phyloP scores from a whole-genome alignment of 352 stramenopile species.

The Phytopythium sindhum region DNA sequence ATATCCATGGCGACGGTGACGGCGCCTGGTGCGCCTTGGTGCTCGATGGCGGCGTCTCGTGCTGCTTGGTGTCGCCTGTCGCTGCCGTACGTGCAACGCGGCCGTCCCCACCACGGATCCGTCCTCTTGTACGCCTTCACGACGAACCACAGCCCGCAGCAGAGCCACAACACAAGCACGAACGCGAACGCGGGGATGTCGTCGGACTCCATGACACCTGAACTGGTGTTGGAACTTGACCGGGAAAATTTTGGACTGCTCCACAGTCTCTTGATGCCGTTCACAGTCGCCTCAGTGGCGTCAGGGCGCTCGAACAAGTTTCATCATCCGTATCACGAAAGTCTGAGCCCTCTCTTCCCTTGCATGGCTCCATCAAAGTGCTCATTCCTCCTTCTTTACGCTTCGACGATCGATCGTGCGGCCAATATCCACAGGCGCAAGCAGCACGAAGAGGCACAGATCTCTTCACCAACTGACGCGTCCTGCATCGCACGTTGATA shows the following conservation, averaged over 20 bases:
- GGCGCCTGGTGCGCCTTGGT: background rate
- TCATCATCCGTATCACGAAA: too few relatives aligned
- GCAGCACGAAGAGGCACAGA: too few relatives aligned
- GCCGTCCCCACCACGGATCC: slow-evolving; percentile 3
- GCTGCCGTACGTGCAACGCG: background rate
- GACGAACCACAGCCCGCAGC: slow-evolving; percentile 4
- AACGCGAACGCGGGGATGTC: background rate
- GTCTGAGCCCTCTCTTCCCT: too few relatives aligned
- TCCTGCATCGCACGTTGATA: background rate
- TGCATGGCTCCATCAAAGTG: too few relatives aligned
- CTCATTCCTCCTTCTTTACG: too few relatives aligned
- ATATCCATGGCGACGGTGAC: background rate
- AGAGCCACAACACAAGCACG: background rate
- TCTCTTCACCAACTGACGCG: too few relatives aligned
- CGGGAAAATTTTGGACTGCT: background rate
- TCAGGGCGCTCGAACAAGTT: background rate
- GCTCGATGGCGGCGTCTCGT: background rate
- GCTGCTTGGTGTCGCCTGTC: background rate
- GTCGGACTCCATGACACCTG: background rate
- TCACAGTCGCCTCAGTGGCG: background rate
- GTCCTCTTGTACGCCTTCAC: background rate
- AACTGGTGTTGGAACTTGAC: background rate
- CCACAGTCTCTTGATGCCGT: background rate
- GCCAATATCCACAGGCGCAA: too few relatives aligned
- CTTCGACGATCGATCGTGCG: too few relatives aligned